Base-by-base conservation (phyloP, 2,329 filamentous ascomycete genomes). In the Talaromyces marneffei region DNA sequence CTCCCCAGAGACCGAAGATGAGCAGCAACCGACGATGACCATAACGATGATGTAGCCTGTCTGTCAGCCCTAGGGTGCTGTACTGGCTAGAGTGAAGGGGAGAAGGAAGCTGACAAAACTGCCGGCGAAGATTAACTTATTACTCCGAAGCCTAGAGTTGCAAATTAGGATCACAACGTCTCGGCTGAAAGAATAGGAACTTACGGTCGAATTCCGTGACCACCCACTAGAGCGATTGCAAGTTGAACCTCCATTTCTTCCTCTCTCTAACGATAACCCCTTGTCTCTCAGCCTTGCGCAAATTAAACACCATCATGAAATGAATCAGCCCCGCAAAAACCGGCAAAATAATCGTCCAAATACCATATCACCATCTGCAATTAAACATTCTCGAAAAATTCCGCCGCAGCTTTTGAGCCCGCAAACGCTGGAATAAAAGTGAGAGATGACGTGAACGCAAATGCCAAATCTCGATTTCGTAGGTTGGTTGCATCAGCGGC, bases 361-460 rank as follows among this genome's bases (percentile, higher is more conserved):
- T 74, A 31, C 85, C 87, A 66, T 84, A 88, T 1, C 78, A 85
- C 86, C 86, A 89, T 33, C 83, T 79, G 79, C 82, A 88, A 50
- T 79, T 81, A 29, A 20, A 79, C 75, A 1, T 79, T 74, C 0
- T 75, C 65, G 54, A 83, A 74, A 66, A 87, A 83, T 0, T 74
- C 72, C 25, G 81, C 71, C 0, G 82, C 81, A 39, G 85, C 66
- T 79, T 68, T 72, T 83, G 86, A 5, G 66, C 73, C 1, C 66
- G 69, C 40, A 83, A 70, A 67, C 70, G 74, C 58, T 18, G 40
- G 79, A 25, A 74, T 73, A 56, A 83, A 75, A 33, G 71, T 74
- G 0, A 80, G 85, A 0, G 84, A 84, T 9, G 74, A 77, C 23
- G 80, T 78, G 63, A 86, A 80, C 0, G 84, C 84, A 60, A 83